Percentiles rank a stretch among this genome's conserved stretches.
Conservation (phyloP, 306 rosid species). For the Macrotyloma uniflorum region DNA sequence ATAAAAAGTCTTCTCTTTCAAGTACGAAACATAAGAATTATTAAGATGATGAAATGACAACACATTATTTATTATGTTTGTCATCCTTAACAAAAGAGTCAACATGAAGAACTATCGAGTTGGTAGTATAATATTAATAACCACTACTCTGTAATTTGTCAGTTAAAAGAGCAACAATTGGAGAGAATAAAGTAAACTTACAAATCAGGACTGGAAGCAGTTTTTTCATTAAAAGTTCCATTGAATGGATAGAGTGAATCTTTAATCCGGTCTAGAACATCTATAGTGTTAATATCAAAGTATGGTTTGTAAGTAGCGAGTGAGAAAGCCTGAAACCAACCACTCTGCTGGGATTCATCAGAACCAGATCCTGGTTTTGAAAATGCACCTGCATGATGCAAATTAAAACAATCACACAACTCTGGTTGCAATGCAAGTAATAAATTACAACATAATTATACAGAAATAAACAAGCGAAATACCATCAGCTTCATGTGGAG, state of each 20-base stretch:
- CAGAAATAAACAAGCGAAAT: neutral
- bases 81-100: neutral
- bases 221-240: slow-evolving; percentile 79
- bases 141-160: neutral
- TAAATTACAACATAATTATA: neutral
- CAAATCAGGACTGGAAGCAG: slow-evolving; percentile 73
- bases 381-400: slow-evolving; percentile 59
- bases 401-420: slow-evolving; percentile 34
- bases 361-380: slow-evolving; percentile 67
- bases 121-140: neutral
- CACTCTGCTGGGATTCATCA: slow-evolving; percentile 68
- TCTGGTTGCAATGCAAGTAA: neutral
- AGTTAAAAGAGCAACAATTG: neutral
- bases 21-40: too few species aligned
- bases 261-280: slow-evolving; percentile 71
- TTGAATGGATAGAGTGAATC: slow-evolving; percentile 75
- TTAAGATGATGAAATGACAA: too few species aligned
- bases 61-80: neutral
- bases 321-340: slow-evolving; percentile 62
- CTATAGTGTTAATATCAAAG: slow-evolving; percentile 77
- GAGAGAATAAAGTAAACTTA: slow-evolving; percentile 46
- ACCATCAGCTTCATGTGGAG: slow-evolving; percentile 83
- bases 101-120: neutral
- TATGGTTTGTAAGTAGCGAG: slow-evolving; percentile 66
- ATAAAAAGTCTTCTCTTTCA: too few species aligned